Evolutionary conservation across 2,329 filamentous ascomycete genomes (phyloP).

Genomic region (Fusarium fujikuroi): DNA sequence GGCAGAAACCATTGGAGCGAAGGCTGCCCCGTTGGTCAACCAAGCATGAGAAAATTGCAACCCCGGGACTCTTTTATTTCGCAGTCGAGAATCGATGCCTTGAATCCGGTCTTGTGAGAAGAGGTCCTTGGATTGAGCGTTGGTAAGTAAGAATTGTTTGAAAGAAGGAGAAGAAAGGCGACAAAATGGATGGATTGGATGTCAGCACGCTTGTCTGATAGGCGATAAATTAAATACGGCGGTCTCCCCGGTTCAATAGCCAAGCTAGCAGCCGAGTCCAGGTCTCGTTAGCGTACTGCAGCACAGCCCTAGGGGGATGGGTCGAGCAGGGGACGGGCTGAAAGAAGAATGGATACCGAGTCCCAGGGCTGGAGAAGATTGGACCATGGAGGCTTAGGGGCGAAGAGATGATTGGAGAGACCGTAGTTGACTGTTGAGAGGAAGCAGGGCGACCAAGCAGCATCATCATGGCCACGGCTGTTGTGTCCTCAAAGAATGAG

Average conservation of each 20-base stretch:
- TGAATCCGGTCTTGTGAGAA: not conserved
- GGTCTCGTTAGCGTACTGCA: conserved; percentile 30
- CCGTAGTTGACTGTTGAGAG: not conserved
- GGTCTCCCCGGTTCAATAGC: conserved; percentile 15
- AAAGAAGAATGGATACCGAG: conserved; percentile 11
- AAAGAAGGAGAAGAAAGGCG: conserved; percentile 20
- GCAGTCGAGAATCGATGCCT: not conserved
- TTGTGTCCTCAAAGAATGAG: not conserved
- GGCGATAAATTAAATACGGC: conserved; percentile 26
- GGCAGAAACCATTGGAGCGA: conserved; percentile 38
- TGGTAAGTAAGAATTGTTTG: not conserved
- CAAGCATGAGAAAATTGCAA: conserved; percentile 4
- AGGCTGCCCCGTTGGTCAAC: conserved; percentile 7
- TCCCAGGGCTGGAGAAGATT: conserved; percentile 20
- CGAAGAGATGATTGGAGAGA: conserved; percentile 28
- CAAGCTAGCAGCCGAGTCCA: conserved; percentile 30
- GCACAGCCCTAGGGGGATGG: conserved; percentile 40
- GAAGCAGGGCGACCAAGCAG: not conserved
- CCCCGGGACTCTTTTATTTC: not conserved
- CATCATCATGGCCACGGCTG: conserved; percentile 9
- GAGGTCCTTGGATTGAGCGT: not conserved
- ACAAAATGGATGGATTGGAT: conserved; percentile 29
- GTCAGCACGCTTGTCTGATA: conserved; percentile 43
- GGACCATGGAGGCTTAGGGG: conserved; percentile 17
- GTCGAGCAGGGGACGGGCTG: conserved; percentile 10